Evolutionary conservation across 169 alveolate species (phyloP), one percentile per base, ranked within the genome.

Genomic region (Prorocentrum cordatum): DNA sequence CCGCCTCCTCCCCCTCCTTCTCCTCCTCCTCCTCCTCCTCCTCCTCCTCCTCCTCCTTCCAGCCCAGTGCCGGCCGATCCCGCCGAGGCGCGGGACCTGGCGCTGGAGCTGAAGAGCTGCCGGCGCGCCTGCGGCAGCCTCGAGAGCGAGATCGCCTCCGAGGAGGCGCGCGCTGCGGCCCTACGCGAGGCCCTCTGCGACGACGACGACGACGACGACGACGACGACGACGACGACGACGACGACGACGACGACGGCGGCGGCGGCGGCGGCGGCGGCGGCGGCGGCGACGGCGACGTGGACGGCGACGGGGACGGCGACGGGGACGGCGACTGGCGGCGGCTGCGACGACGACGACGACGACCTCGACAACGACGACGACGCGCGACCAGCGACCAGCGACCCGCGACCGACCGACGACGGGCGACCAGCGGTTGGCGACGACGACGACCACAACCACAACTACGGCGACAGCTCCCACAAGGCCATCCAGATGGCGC

Each of bases 141-240:
- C 72, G 86, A 75, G 72, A 75, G 86, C 71, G 86, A 75, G 50
- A 75, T 75, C 67, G 86, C 67, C n/a, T 75, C 86, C 29, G 86
- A 75, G 59, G 72, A 75, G 59, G 86, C 86, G 20, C 58, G 86
- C 20, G 64, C 86, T 12, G 86, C 86, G 3, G 86, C 86, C 12
- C 86, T 75, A 32, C 86, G 86, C 42, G 86, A 75, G 38, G 72
- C 72, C 10, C 26, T n/a, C n/a, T n/a, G n/a, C n/a, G n/a, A n/a
- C n/a, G n/a, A 16, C 54, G 9, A 42, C 54, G 54, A 42, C 16
- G 54, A 16, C 54, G 22, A 16, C 54, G 9, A 9, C 9, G 9
- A 16, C 22, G 16, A 42, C 54, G 54, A 16, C 24, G 24, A 35
- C 68, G 14, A 9, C 5, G 2, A 29, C 72, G 12, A 42, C 20